Evolutionary conservation across 1,139 yeast genomes (phyloP), one percentile per base, ranked within the genome.

Genomic region (Sugiyamaella grinbergsii): DNA sequence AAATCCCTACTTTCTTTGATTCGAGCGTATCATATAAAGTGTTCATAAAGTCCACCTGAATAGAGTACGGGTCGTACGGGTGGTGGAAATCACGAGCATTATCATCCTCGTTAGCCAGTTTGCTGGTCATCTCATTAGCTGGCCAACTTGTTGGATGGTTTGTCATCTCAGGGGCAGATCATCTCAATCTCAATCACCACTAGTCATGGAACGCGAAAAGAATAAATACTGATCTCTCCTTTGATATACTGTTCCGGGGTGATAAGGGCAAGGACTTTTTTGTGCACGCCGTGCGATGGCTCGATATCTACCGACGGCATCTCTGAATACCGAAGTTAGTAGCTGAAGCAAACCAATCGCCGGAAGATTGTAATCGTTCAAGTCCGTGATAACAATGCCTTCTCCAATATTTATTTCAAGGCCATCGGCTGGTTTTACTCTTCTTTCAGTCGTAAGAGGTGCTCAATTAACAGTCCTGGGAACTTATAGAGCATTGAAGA

Each of bases 1-100:
- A 85, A 5, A 91, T 73, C 0, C 95, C 96, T 1, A 91, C 73
- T 63, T 85, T 87, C 64, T 76, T 81, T 38, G 72, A 69, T 8
- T 77, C 75, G 11, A 91, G 73, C 1, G 89, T 77, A 22, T 78
- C 79, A 62, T 85, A 85, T 18, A 93, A 76, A 24, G 82, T 79
- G 40, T 74, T 73, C 98, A 91, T 91, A 56, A 91, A 78, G 58
- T 84, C 80, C 32, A 77, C 46, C 66, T 91, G 98, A 55, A 91
- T 90, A 23, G 74, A 74, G 67, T 91, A 91, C 0, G 98, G 97
- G 47, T 68, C 65, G 62, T 76, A 93, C 0, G 98, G 98, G 65
- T 91, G 98, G 64, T 77, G 68, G 65, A 78, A 89, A 15, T 42
- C 34, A 26, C 37, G 41, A 11, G 41, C 20, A 19, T 13, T 32